phyloP scores from a whole-genome alignment of 2,329 filamentous ascomycete species.

The Acrodontium crateriforme region DNA sequence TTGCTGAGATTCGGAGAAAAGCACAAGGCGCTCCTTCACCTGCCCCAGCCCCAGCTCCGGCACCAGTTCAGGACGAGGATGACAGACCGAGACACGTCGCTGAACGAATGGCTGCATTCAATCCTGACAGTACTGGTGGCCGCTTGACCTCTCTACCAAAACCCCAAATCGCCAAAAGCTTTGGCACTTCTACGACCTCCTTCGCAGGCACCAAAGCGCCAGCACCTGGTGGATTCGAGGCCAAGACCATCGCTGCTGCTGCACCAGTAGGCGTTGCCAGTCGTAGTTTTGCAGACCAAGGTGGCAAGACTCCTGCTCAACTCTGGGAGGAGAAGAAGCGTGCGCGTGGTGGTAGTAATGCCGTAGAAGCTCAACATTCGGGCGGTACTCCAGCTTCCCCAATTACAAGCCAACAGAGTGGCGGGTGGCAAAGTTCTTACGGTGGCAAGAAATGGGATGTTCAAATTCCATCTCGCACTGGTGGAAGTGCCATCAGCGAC shows the following conservation, averaged over 20 bases:
- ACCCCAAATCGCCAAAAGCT: conserved; percentile 87
- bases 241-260: conserved; percentile 42
- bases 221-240: conserved; percentile 53
- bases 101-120: conserved; percentile 67
- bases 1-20: conserved; percentile 78
- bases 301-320: conserved; percentile 92
- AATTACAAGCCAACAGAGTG: conserved; percentile 56
- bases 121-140: conserved; percentile 54
- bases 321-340: conserved; percentile 96
- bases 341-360: conserved; percentile 47
- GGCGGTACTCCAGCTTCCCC: conserved; percentile 30
- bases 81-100: conserved; percentile 49
- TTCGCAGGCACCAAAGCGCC: conserved; percentile 87
- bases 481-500: conserved; percentile 43
- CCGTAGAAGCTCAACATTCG: conserved; percentile 34
- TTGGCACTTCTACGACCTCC: conserved; percentile 50
- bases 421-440: conserved; percentile 88
- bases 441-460: conserved; percentile 78
- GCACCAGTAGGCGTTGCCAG: conserved; percentile 66
- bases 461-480: conserved; percentile 61
- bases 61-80: conserved; percentile 33
- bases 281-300: conserved; percentile 85
- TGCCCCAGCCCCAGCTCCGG: conserved; percentile 27
- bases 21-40: conserved; percentile 45
- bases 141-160: conserved; percentile 80